These are phyloP conservation scores for Xylaria sp. DNA, from an alignment of 2,329 filamentous ascomycete genomes.

Conservation along the genomic window DNA sequence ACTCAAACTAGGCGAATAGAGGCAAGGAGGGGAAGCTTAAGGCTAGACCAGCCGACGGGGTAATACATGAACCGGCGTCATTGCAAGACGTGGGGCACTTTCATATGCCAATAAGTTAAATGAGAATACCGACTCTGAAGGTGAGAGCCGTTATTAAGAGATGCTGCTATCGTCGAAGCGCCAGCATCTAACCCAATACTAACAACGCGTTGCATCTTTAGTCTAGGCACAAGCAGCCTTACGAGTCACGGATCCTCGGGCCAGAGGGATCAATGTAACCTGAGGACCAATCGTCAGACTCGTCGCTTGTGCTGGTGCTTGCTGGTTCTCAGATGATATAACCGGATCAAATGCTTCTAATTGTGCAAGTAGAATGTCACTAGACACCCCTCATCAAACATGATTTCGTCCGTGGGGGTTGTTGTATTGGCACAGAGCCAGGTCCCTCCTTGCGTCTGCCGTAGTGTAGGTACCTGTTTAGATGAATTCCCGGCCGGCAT, in stretches of 20 bases:
- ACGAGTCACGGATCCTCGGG: slow-evolving; percentile 8
- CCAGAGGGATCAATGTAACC: slow-evolving; percentile 1
- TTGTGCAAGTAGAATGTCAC: not conserved
- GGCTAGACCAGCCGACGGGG: slow-evolving; percentile 9
- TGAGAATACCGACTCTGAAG: not conserved
- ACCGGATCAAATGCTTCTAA: slow-evolving; percentile 2
- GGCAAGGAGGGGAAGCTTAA: slow-evolving; percentile 14
- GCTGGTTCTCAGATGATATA: not conserved
- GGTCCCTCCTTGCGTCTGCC: slow-evolving; percentile 11
- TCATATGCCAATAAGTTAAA: slow-evolving; percentile 5
- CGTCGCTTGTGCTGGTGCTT: too few relatives aligned
- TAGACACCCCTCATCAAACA: slow-evolving; percentile 2
- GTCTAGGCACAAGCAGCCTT: slow-evolving; percentile 15
- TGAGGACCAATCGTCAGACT: not conserved
- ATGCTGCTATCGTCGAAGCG: not conserved
- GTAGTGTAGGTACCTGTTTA: slow-evolving; percentile 5
- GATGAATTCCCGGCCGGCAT: slow-evolving; percentile 1
- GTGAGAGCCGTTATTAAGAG: not conserved
- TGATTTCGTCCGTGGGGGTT: slow-evolving; percentile 21
- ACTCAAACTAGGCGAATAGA: slow-evolving; percentile 16
- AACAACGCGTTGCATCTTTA: slow-evolving; percentile 6
- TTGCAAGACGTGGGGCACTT: slow-evolving; percentile 10
- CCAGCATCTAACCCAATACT: not conserved
- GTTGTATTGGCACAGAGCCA: not conserved
- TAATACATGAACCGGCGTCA: slow-evolving; percentile 5